Conservation (phyloP, 192 early-diverging fungal genomes). For the Cetraspora pellucida region DNA sequence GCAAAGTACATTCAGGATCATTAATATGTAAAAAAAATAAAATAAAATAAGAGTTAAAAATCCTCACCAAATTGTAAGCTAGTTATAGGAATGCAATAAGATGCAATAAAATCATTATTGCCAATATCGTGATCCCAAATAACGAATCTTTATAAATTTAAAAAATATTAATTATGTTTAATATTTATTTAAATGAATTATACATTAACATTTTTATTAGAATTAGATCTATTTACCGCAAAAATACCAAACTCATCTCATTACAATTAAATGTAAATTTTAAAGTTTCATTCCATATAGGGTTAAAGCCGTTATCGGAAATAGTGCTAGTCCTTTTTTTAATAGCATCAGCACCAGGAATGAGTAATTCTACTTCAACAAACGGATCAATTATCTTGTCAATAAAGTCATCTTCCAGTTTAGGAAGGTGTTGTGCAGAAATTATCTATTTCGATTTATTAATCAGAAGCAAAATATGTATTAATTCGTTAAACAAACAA, state of each 20-base stretch:
- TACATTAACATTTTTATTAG: background rate
- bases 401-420: conserved; percentile 55
- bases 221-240: conserved; percentile 31
- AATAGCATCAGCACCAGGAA: conserved; percentile 42
- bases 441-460: conserved; percentile 51
- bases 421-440: conserved; percentile 70
- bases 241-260: conserved; percentile 43
- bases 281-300: conserved; percentile 44
- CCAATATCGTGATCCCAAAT: conserved; percentile 48
- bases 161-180: too few relatives aligned
- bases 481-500: background rate
- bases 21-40: background rate
- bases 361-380: conserved; percentile 63
- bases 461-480: too few relatives aligned
- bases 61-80: conserved; percentile 41
- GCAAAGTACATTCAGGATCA: background rate
- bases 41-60: background rate
- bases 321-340: conserved; percentile 58
- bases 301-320: conserved; percentile 59
- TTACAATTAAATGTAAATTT: conserved; percentile 48
- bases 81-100: conserved; percentile 46
- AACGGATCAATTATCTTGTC: conserved; percentile 59
- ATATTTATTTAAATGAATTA: too few relatives aligned
- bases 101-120: conserved; percentile 46
- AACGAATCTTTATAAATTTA: conserved; percentile 31